Percentiles rank a stretch among this genome's conserved stretches.
phyloP scores from a whole-genome alignment of 1,284 basidiomycete species.

The Neolentinus lepideus region DNA sequence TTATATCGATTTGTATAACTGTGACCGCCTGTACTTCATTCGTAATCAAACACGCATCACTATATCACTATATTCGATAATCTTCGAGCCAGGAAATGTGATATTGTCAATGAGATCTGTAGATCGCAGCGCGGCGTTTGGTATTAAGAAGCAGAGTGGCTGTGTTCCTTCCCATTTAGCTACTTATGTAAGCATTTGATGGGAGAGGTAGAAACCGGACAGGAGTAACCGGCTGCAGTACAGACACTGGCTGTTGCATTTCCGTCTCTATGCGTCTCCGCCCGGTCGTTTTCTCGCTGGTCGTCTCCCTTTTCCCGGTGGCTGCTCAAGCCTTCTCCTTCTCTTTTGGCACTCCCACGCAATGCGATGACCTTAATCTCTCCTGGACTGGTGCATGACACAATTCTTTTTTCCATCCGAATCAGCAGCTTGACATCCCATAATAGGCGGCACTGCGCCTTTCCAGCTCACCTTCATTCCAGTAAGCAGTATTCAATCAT shows the following conservation, averaged over 20 bases:
- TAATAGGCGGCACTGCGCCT: slow-evolving; percentile 53
- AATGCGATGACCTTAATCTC: slow-evolving; percentile 54
- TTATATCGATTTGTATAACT: too few relatives aligned
- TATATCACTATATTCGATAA: too few relatives aligned
- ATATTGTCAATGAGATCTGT: too few relatives aligned
- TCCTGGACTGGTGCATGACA: slow-evolving; percentile 49
- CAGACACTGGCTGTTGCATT: neutral
- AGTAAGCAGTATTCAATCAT: slow-evolving; percentile 31
- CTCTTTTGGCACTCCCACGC: slow-evolving; percentile 36
- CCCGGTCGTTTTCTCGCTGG: neutral
- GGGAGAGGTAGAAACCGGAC: too few relatives aligned
- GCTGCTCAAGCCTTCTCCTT: slow-evolving; percentile 44
- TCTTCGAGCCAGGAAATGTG: too few relatives aligned
- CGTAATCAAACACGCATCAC: too few relatives aligned
- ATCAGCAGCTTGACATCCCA: slow-evolving; percentile 4
- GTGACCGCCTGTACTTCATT: too few relatives aligned
- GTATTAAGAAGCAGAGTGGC: too few relatives aligned
- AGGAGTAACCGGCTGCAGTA: too few relatives aligned
- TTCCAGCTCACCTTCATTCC: slow-evolving; percentile 52
- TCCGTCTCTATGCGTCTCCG: neutral
- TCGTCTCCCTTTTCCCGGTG: slow-evolving; percentile 9
- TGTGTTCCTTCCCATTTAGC: too few relatives aligned
- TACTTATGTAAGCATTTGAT: too few relatives aligned
- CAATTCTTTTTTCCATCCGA: slow-evolving; percentile 1
- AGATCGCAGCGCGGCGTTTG: too few relatives aligned